phyloP scores from a whole-genome alignment of 2,329 filamentous ascomycete species.

The Colletotrichum endophyticum region DNA sequence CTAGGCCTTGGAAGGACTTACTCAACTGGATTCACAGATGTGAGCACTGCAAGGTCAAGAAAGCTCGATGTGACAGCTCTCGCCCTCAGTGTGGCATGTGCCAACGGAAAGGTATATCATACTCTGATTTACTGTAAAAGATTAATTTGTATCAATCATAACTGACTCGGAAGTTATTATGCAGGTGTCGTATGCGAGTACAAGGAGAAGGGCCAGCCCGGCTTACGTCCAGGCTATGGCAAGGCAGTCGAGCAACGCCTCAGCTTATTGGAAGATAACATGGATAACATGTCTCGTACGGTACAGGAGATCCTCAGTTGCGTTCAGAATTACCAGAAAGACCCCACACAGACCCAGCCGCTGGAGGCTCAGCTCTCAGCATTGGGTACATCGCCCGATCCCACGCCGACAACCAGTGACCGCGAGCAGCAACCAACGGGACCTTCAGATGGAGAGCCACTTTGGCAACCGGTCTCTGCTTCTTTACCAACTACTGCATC shows the following conservation, averaged over 20 bases:
- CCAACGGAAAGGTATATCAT: not conserved
- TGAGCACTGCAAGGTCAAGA: not conserved
- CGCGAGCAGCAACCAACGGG: not conserved
- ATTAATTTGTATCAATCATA: not conserved
- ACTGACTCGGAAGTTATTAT: not conserved
- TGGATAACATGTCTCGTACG: not conserved
- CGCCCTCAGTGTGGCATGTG: not conserved
- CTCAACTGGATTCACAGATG: not conserved
- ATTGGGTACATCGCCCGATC: not conserved
- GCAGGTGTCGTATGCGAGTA: not conserved
- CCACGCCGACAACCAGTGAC: not conserved
- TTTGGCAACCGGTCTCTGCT: not conserved
- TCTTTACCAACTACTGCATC: not conserved
- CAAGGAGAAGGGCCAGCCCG: not conserved
- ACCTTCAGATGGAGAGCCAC: not conserved
- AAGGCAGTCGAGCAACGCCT: not conserved
- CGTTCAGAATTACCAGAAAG: not conserved
- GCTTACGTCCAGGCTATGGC: not conserved
- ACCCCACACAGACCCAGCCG: not conserved
- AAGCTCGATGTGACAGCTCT: not conserved
- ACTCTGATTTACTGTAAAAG: not conserved
- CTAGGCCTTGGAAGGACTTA: not conserved
- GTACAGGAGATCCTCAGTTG: not conserved
- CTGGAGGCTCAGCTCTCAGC: not conserved
- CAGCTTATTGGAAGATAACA: not conserved